These are phyloP conservation scores for Lentinula lateritia DNA, from an alignment of 768 basidiomycete species.

Conservation along the genomic window DNA sequence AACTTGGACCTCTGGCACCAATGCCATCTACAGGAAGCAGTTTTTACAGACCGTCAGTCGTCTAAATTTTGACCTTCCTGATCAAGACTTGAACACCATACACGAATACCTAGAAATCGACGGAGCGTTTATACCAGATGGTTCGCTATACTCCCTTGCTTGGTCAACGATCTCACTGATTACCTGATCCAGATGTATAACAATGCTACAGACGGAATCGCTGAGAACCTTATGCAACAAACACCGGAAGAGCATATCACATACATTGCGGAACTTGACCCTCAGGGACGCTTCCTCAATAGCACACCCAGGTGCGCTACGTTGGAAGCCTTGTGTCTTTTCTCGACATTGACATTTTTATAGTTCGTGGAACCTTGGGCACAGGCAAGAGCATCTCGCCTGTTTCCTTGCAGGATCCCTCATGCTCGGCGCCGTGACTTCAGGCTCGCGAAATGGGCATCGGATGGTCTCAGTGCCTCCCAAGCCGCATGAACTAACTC, in stretches of 20 bases:
- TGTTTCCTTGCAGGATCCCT: conserved; percentile 79
- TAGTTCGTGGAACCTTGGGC: conserved; percentile 30
- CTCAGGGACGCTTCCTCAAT: not conserved
- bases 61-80: conserved; percentile 6
- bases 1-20: no score
- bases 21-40: conserved; percentile 37
- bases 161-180: not conserved
- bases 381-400: conserved; percentile 78
- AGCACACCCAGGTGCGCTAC: not conserved
- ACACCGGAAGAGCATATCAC: conserved; percentile 42
- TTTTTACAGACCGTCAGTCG: conserved; percentile 52
- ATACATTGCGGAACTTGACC: conserved; percentile 60
- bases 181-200: conserved; percentile 56
- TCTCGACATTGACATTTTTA: conserved; percentile 24
- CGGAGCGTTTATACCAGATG: conserved; percentile 1
- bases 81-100: not conserved
- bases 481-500: conserved; percentile 33
- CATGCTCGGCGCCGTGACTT: conserved; percentile 64
- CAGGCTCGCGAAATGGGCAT: conserved; percentile 29
- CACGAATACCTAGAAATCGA: not conserved
- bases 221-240: conserved; percentile 50
- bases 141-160: not conserved
- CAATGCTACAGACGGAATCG: conserved; percentile 63
- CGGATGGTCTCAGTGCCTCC: conserved; percentile 43
- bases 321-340: conserved; percentile 27